Base-by-base conservation (phyloP, 768 basidiomycete species). In the Clathrus columnatus region DNA sequence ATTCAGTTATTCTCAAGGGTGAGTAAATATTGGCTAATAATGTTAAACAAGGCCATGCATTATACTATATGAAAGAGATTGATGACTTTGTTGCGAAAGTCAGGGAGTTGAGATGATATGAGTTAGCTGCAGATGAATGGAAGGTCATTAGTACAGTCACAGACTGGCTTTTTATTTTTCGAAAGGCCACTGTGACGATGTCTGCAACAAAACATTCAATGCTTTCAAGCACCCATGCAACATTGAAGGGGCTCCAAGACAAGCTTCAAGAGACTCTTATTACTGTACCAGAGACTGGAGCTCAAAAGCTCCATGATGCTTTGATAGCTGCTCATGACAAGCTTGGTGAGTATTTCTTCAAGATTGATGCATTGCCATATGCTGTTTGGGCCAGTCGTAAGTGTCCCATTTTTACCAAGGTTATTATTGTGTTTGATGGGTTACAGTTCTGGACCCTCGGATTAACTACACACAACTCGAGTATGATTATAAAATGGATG, bases 191-290 rank as follows among this genome's bases (percentile, higher is more conserved):
- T 2, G 64, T 62, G 0, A 56, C 67, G 41, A 71, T 70, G 69
- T 70, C 68, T 0, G 44, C 67, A 3, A 70, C 68, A 1, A 61
- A 59, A 26, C 46, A 47, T 2, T 60, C 68, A 0, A 71, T 68
- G 63, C 59, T 72, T 0, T 73, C 68, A 2, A 64, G 63, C 0
- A 61, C 61, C 0, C 68, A 69, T 54, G 67, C 69, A 0, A 60
- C 69, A 21, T 70, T 72, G 43, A 57, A 64, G 1, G 65, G 65
- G 2, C 66, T 73, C 2, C 70, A 72, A 59, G 63, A 67, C 0
- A 46, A 68, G 16, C 26, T 72, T 16, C 16, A 48, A 3, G 28
- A 21, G 0, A 60, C 63, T 5, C 7, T 70, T 10, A 20, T 14
- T 7, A 20, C 21, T 2, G 64, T 69, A 5, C 61, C 67, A 10